These are phyloP conservation scores for Austroboletus novae-zelandiae DNA, from an alignment of 1,284 basidiomycete genomes.

Conservation along the genomic window DNA sequence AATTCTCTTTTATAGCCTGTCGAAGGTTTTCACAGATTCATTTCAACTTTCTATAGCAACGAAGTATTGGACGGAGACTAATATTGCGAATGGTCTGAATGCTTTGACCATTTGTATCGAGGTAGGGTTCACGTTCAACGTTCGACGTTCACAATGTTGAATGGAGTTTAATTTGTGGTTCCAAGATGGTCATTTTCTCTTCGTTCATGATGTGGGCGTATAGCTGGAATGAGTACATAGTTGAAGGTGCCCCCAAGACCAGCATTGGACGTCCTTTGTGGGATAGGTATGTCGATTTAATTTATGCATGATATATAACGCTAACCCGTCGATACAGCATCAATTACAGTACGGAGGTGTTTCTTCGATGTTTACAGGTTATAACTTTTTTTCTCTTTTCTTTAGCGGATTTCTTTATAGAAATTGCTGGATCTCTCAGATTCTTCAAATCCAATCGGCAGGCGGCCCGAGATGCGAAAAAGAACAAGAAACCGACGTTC, in stretches of 20 bases:
- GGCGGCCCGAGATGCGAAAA: slow-evolving; percentile 26
- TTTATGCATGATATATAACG: slow-evolving; percentile 5
- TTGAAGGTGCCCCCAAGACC: slow-evolving; percentile 38
- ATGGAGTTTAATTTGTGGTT: slow-evolving; percentile 2
- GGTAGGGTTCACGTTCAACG: slow-evolving; percentile 36
- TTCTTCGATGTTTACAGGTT: neutral
- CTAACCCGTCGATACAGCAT: slow-evolving; percentile 42
- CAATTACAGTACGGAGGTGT: slow-evolving; percentile 55
- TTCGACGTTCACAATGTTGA: neutral
- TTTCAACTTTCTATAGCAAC: slow-evolving; percentile 44
- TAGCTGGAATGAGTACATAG: slow-evolving; percentile 61
- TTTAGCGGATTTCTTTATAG: slow-evolving; percentile 59
- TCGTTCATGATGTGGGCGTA: slow-evolving; percentile 82
- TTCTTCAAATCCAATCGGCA: slow-evolving; percentile 58
- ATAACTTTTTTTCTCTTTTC: slow-evolving; percentile 5
- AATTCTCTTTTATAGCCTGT: slow-evolving; percentile 3
- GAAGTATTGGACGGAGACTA: slow-evolving; percentile 75
- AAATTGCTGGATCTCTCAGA: slow-evolving; percentile 60
- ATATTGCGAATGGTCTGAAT: slow-evolving; percentile 79
- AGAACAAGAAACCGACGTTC: slow-evolving; percentile 25
- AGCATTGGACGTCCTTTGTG: slow-evolving; percentile 64
- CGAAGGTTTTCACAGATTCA: neutral
- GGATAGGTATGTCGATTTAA: slow-evolving; percentile 54
- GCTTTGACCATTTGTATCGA: slow-evolving; percentile 83
- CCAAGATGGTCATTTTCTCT: slow-evolving; percentile 80